phyloP scores from a whole-genome alignment of 139 green algal species.

The Choricystis sp. region DNA sequence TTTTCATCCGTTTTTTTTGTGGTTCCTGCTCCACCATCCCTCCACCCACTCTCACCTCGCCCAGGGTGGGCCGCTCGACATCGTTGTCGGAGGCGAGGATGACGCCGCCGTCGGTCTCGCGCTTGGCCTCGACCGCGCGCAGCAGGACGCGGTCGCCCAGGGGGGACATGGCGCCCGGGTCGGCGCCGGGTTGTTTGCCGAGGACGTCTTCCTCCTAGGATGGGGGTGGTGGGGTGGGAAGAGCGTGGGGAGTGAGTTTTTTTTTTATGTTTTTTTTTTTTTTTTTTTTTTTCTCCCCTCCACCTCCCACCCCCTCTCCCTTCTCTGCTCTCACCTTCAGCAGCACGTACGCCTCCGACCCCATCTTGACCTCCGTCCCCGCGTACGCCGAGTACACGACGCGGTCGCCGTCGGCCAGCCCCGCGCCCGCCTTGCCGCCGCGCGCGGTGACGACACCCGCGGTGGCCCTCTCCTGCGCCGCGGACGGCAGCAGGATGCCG shows the following conservation, averaged over 20 bases:
- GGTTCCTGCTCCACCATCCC: background rate
- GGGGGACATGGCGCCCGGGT: background rate
- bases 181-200: background rate
- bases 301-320: too few species aligned
- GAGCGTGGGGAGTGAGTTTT: too few species aligned
- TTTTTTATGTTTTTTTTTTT: too few species aligned
- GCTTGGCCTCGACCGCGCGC: conserved; percentile 2
- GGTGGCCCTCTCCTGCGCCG: background rate
- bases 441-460: background rate
- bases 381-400: background rate
- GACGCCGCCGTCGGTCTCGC: conserved; percentile 1
- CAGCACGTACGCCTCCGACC: background rate
- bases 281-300: too few species aligned
- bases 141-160: background rate
- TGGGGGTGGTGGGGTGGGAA: too few species aligned
- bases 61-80: conserved; percentile 1
- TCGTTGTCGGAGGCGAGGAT: conserved; percentile 4
- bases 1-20: conserved; percentile 4
- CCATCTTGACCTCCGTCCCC: background rate
- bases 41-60: background rate
- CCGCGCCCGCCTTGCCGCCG: background rate
- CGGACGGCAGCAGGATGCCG: background rate
- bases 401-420: background rate
- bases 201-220: background rate
- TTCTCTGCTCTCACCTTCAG: too few species aligned